Conservation (phyloP, 129 eudicot species). For the Centaurea solstitialis region DNA sequence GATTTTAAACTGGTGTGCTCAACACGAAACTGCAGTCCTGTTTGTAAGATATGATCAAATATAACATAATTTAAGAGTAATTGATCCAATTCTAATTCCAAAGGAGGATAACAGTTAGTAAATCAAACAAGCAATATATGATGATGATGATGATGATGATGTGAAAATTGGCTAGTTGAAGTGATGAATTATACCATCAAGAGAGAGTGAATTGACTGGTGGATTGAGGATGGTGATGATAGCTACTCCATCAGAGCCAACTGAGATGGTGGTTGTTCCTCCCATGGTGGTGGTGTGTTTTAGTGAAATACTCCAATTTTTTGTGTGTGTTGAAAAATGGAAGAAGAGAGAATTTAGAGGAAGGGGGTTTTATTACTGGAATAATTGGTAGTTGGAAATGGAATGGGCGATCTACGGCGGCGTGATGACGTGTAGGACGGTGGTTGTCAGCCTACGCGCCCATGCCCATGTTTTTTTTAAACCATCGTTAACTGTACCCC, state of each 20-base stretch:
- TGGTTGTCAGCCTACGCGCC: slow-evolving; percentile 3
- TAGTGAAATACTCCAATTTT: too few species aligned
- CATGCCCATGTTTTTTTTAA: too few species aligned
- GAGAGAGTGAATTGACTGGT: slow-evolving; percentile 94
- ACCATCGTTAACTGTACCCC: too few species aligned
- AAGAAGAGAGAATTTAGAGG: neutral
- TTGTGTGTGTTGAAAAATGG: neutral
- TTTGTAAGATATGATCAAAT: neutral
- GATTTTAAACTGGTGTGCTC: neutral
- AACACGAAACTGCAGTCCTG: neutral
- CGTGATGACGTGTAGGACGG: neutral
- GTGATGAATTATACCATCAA: slow-evolving; percentile 76
- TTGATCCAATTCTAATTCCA: neutral
- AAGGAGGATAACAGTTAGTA: neutral
- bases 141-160: neutral
- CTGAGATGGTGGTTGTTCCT: slow-evolving; percentile 74
- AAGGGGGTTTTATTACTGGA: neutral
- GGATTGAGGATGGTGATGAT: slow-evolving; percentile 91
- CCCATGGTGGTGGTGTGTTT: slow-evolving; percentile 37
- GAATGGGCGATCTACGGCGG: neutral
- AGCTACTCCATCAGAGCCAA: slow-evolving; percentile 94
- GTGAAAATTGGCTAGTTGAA: neutral
- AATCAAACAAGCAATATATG: slow-evolving; percentile 12
- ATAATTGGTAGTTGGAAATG: neutral
- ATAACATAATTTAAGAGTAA: neutral